A percentile compares a stretch with the other conserved stretches of the same genome.
Conservation (phyloP, 2,329 filamentous ascomycete species). For the Colletotrichum simmondsii region DNA sequence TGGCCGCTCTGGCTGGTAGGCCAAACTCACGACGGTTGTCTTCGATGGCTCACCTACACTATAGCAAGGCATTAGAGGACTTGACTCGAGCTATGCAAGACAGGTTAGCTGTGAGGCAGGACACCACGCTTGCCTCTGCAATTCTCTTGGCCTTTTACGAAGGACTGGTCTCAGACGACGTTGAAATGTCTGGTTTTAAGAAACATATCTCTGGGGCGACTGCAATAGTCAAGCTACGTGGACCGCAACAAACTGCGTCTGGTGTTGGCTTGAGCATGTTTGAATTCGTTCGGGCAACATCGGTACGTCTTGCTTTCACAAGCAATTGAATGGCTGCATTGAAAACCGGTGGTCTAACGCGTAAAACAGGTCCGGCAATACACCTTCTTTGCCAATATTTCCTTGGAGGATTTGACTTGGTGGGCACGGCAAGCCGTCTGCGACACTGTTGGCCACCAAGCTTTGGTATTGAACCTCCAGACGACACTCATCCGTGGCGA, state of each 20-base stretch:
- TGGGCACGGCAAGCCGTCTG: constrained; percentile 38
- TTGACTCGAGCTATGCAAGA: constrained; percentile 37
- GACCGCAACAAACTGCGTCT: constrained; percentile 30
- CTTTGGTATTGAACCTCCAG: constrained; percentile 39
- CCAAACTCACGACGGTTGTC: constrained; percentile 37
- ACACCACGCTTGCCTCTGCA: constrained; percentile 37
- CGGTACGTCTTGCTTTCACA: constrained; percentile 30
- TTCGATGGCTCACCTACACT: constrained; percentile 36
- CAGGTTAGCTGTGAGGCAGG: constrained; percentile 32
- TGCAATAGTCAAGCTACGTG: constrained; percentile 37
- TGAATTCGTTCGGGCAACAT: constrained; percentile 38
- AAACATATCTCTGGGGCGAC: constrained; percentile 39
- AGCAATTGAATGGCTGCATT: too few species aligned
- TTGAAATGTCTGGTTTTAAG: constrained; percentile 36
- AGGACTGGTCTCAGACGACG: constrained; percentile 35
- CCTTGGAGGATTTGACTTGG: constrained; percentile 37
- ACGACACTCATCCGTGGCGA: constrained; percentile 39
- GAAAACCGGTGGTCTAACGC: background rate
- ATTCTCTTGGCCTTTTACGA: constrained; percentile 41
- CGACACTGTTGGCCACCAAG: constrained; percentile 37
- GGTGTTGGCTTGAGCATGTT: constrained; percentile 39
- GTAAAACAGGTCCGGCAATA: constrained; percentile 38
- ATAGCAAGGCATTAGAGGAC: constrained; percentile 37
- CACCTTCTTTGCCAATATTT: constrained; percentile 37
- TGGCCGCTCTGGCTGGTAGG: constrained; percentile 38